These are phyloP conservation scores for Diaporthe vaccinii DNA, from an alignment of 2,329 filamentous ascomycete species.

Conservation along the genomic window DNA sequence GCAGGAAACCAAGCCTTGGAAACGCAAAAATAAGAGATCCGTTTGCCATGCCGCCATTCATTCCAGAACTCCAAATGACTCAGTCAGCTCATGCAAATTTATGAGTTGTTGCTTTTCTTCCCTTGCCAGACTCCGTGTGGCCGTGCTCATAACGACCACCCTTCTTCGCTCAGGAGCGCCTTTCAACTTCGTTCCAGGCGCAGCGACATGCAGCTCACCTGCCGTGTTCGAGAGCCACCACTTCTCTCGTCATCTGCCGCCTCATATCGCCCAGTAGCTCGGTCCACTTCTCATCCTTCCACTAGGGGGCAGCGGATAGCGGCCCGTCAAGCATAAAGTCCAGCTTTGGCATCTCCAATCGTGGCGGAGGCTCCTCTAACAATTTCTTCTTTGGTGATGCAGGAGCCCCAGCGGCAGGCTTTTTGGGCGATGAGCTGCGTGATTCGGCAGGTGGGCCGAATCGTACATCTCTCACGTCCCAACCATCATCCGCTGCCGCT, in stretches of 20 bases:
- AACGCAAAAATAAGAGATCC: constrained; percentile 25
- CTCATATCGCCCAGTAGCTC: constrained; percentile 46
- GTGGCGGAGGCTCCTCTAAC: constrained; percentile 66
- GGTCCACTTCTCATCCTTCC: constrained; percentile 47
- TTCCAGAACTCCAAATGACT: constrained; percentile 16
- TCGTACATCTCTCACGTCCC: constrained; percentile 85
- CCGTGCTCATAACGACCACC: not conserved
- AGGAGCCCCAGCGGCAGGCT: constrained; percentile 50
- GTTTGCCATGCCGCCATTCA: constrained; percentile 8
- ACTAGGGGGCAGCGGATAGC: constrained; percentile 41
- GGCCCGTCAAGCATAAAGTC: constrained; percentile 59
- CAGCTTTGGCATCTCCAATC: constrained; percentile 71
- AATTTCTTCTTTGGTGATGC: constrained; percentile 60
- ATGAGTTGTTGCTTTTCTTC: constrained; percentile 26
- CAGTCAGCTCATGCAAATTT: constrained; percentile 14
- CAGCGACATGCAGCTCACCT: not conserved
- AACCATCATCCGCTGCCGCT: constrained; percentile 88
- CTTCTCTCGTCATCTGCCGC: not conserved
- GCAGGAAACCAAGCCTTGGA: constrained; percentile 9
- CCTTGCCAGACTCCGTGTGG: constrained; percentile 28
- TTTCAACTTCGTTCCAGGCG: not conserved
- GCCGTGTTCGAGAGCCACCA: not conserved
- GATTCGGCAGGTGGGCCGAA: constrained; percentile 72
- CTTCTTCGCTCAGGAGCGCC: not conserved
- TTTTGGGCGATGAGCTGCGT: constrained; percentile 60